Conservation (phyloP, 2,329 filamentous ascomycete genomes). For the Didymella sp. region DNA sequence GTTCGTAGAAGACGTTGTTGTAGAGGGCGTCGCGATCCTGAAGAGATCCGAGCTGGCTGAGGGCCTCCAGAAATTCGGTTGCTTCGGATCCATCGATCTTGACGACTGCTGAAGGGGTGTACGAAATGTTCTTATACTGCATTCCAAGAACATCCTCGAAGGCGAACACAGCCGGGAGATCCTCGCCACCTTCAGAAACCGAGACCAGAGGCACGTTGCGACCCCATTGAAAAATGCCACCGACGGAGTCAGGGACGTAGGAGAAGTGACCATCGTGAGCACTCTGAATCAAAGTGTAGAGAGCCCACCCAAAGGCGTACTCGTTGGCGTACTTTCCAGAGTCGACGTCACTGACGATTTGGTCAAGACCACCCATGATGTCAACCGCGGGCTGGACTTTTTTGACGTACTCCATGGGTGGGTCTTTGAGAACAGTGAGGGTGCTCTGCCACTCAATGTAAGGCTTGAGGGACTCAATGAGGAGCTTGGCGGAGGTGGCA, state of each 20-base stretch:
- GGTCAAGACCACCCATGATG: constrained; percentile 51
- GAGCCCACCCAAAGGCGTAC: constrained; percentile 57
- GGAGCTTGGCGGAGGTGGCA: constrained; percentile 46
- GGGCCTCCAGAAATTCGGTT: constrained; percentile 56
- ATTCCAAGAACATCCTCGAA: constrained; percentile 56
- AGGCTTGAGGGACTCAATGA: constrained; percentile 51
- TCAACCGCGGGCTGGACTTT: constrained; percentile 56
- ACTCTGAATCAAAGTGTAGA: constrained; percentile 61
- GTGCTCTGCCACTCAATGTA: constrained; percentile 58
- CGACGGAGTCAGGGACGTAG: constrained; percentile 62
- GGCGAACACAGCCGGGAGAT: constrained; percentile 65
- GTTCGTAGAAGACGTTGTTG: constrained; percentile 58
- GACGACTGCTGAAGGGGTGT: constrained; percentile 59
- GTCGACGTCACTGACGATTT: constrained; percentile 49
- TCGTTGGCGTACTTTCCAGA: constrained; percentile 50
- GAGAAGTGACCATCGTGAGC: constrained; percentile 71
- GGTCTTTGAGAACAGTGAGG: constrained; percentile 52
- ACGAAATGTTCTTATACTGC: constrained; percentile 54
- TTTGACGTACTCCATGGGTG: constrained; percentile 54
- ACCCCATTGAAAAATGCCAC: constrained; percentile 58
- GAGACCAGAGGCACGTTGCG: constrained; percentile 63
- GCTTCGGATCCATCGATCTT: constrained; percentile 64
- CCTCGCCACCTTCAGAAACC: constrained; percentile 65
- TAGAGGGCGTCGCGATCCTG: constrained; percentile 67
- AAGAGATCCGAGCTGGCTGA: constrained; percentile 56